Evolutionary conservation across 1,139 yeast species (phyloP).

Genomic region (Yamadazyma mexicana): DNA sequence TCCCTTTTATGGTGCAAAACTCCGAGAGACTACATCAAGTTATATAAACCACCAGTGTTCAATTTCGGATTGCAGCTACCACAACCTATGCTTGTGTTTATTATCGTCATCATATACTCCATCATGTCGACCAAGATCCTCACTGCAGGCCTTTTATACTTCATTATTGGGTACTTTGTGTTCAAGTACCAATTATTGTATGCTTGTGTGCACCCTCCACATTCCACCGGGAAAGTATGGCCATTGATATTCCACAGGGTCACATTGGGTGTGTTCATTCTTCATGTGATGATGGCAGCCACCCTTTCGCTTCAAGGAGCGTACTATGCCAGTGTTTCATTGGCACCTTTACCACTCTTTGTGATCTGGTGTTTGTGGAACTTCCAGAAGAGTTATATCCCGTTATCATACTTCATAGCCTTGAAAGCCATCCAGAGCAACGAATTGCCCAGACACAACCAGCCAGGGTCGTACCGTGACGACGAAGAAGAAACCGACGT

Average conservation of each 20-base stretch:
- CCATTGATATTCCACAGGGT: conserved; percentile 62
- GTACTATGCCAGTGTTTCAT: conserved; percentile 65
- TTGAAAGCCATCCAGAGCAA: conserved; percentile 49
- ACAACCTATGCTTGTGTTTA: conserved; percentile 61
- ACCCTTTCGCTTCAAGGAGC: conserved; percentile 80
- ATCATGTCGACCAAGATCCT: conserved; percentile 65
- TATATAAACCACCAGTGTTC: conserved; percentile 62
- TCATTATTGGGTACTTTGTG: conserved; percentile 60
- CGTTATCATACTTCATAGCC: conserved; percentile 83
- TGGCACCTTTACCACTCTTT: conserved; percentile 73
- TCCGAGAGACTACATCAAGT: conserved; percentile 50
- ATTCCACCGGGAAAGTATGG: conserved; percentile 72
- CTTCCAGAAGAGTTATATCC: conserved; percentile 78
- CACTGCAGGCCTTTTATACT: conserved; percentile 64
- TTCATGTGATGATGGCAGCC: conserved; percentile 92
- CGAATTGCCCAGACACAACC: conserved; percentile 10
- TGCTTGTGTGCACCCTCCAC: conserved; percentile 69
- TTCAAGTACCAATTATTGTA: conserved; percentile 66
- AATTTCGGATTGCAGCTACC: conserved; percentile 67
- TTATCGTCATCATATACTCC: conserved; percentile 61
- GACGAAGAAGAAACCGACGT: conserved; percentile 17
- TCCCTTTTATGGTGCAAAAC: conserved; percentile 52
- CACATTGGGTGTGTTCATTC: conserved; percentile 55
- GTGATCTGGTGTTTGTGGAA: conserved; percentile 73
- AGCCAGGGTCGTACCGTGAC: conserved; percentile 4